Conservation (phyloP, 345 rosid genomes). For the Eucalyptus erythrocorys region DNA sequence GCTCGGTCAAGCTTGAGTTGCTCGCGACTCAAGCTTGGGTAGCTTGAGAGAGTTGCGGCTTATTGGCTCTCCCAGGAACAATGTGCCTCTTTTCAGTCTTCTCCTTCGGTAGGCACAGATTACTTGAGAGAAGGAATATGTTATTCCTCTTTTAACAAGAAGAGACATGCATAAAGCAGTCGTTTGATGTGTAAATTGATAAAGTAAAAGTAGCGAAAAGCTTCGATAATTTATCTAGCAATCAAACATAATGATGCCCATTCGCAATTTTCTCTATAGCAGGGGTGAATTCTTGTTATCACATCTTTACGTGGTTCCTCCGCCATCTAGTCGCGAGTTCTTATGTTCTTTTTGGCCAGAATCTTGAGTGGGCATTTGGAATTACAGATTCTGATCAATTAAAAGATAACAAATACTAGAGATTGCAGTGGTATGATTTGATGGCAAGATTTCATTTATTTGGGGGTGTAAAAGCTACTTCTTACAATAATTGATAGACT, state of each 20-base stretch:
- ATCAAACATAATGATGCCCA: not conserved
- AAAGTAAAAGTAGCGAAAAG: not conserved
- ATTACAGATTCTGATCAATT: not conserved
- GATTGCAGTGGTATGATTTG: not conserved
- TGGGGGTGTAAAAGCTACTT: not conserved
- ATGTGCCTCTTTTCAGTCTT: not conserved
- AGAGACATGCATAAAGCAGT: not conserved
- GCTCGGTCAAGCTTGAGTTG: not conserved
- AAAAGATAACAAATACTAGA: not conserved
- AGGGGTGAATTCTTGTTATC: not conserved
- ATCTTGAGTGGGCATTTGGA: not conserved
- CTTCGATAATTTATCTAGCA: not conserved
- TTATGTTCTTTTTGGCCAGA: not conserved
- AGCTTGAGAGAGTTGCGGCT: not conserved
- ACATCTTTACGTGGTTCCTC: not conserved
- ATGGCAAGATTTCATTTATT: not conserved
- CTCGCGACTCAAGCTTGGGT: not conserved
- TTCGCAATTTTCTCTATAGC: not conserved
- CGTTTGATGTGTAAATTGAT: not conserved
- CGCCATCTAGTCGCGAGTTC: not conserved
- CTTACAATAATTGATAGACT: not conserved
- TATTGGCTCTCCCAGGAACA: not conserved
- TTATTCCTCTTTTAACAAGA: not conserved
- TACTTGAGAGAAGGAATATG: not conserved
- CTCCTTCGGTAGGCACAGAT: not conserved